Evolutionary conservation across 169 alveolate genomes (phyloP), one percentile per base, ranked within the genome.

Genomic region (Sarcocystis neurona): DNA sequence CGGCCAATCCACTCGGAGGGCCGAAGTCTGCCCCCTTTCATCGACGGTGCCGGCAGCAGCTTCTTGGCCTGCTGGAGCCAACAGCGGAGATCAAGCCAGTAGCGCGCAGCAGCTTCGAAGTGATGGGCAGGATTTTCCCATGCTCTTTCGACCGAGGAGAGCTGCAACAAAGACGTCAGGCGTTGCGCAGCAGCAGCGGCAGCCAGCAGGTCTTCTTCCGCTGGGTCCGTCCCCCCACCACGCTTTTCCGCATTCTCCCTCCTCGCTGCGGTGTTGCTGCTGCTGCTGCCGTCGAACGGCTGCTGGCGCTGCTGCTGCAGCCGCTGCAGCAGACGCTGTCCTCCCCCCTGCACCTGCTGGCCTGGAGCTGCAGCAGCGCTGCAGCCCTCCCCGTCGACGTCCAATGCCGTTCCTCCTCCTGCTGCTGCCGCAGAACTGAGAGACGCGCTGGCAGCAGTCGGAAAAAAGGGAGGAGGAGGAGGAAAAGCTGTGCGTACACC

Each of bases 101-200:
- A 88, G 53, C 91, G 56, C 48, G 91, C 91, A 2, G 91, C 91
- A 10, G 91, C 91, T 78, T 88, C 84, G 77, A 77, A 88, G 77
- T 88, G 91, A 44, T 78, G 79, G 32, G 88, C 91, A 39, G 91
- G 88, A 15, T 77, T 85, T 60, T 88, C 84, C 91, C 91, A 88
- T 53, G 84, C 91, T 34, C 79, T 88, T 6, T 56, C 70, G 34
- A 88, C 79, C 34, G 32, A 53, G 10, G 82, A 72, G 48, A 72
- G 56, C 53, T n/a, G n/a, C n/a, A n/a, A n/a, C n/a, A n/a, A n/a
- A 48, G 60, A 48, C 60, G 60, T 15, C 6, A 15, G 60, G 60
- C 60, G 6, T 48, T 48, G 27, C 60, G n/a, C n/a, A n/a, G n/a
- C n/a, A n/a, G n/a, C n/a, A n/a, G n/a, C n/a, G n/a, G n/a, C n/a